Percentiles rank a stretch among this genome's conserved stretches.
These are phyloP conservation scores for Cudoniella acicularis DNA, from an alignment of 495 filamentous ascomycete genomes.

Conservation along the genomic window DNA sequence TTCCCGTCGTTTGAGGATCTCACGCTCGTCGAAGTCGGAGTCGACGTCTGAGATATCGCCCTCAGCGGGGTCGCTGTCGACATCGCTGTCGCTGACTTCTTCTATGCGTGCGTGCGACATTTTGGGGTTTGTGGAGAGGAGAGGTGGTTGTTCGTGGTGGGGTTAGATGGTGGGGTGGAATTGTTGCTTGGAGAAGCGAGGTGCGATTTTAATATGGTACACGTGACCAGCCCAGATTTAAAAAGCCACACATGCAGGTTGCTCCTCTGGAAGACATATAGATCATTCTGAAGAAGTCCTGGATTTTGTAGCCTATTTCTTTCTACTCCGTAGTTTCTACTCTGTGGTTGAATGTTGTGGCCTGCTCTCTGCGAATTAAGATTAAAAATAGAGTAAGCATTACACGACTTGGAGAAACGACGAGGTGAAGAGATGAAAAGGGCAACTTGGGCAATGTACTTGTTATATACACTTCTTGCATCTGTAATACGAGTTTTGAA, in stretches of 20 bases:
- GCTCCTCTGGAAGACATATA: not conserved
- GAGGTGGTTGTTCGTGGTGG: slow-evolving; percentile 1
- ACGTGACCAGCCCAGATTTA: not conserved
- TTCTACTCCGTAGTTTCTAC: not conserved
- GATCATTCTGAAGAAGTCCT: not conserved
- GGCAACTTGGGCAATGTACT: too few species aligned
- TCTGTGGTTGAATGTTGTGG: not conserved
- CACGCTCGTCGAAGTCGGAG: slow-evolving; percentile 53
- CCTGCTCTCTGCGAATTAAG: too few species aligned
- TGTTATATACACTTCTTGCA: too few species aligned
- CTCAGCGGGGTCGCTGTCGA: slow-evolving; percentile 73
- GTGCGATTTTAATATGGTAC: not conserved
- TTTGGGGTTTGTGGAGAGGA: not conserved
- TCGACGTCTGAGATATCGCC: slow-evolving; percentile 57
- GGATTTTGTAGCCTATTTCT: not conserved
- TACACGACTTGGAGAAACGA: too few species aligned
- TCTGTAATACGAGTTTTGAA: too few species aligned
- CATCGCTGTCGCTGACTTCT: slow-evolving; percentile 70
- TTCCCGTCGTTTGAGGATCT: slow-evolving; percentile 27
- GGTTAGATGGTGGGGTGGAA: not conserved
- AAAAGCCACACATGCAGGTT: not conserved
- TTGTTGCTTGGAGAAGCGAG: not conserved
- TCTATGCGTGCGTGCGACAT: slow-evolving; percentile 85
- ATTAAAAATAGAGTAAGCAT: not conserved
- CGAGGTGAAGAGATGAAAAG: too few species aligned